Base-by-base conservation (phyloP, 2,329 filamentous ascomycete genomes). In the Rutstroemia sydowiana region DNA sequence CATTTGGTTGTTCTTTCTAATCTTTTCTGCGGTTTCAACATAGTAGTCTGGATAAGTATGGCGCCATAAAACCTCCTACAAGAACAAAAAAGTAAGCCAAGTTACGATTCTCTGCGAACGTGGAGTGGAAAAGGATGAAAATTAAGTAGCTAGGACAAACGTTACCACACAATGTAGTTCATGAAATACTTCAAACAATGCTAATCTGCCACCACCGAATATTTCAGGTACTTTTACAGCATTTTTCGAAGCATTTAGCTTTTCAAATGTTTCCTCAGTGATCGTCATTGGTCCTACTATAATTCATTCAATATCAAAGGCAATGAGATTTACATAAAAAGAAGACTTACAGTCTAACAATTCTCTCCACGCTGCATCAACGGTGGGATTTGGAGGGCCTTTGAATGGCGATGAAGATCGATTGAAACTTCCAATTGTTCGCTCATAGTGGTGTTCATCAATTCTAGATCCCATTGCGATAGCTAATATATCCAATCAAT, bases 11-110 rank as follows among this genome's bases (percentile, higher is more conserved):
- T 45, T 30, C 9, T 2, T 14, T 23, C 14, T 20, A 11, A 51
- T 45, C 8, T 45, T 45, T 11, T 36, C 31, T 16, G 26, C 41
- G 13, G 31, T 30, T 40, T 51, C 40, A 2, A 5, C 28, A 30
- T 45, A 51, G 41, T 40, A 51, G 30, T 45, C 48, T 45, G 48
- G 48, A 20, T 51, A 51, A 11, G 41, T 51, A 39, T 51, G 30
- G 20, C 18, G 23, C 41, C 48, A 51, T 3, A 51, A 31, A 6
- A 26, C 37, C 5, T 44, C 18, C 41, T 39, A n/a, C n/a, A 30
- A 45, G 30, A 11, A 30, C 32, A 28, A 20, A 32, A 28, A 45
- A 30, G 20, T 45, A 7, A 13, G 28, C 32, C 28, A 45, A n/a
- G n/a, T n/a, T n/a, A n/a, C n/a, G n/a, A n/a, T n/a, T n/a, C n/a